Percentiles rank a stretch among this genome's conserved stretches.
phyloP scores from a whole-genome alignment of 2,329 filamentous ascomycete genomes.

The Pseudogymnoascus sp. region DNA sequence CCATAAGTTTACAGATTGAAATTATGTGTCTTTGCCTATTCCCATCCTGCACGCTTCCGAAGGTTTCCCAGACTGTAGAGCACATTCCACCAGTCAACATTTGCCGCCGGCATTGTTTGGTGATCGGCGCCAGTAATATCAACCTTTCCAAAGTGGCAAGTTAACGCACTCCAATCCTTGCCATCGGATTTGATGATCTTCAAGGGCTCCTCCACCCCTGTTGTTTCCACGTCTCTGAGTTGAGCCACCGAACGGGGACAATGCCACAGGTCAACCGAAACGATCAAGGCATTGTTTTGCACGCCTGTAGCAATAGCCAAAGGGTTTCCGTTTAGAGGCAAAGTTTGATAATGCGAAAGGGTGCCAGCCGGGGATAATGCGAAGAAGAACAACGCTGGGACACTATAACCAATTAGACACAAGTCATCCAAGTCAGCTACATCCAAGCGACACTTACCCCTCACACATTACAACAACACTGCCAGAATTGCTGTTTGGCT shows the following conservation, averaged over 20 bases:
- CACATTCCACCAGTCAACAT: conserved; percentile 31
- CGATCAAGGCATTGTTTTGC: conserved; percentile 29
- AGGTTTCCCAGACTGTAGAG: conserved; percentile 28
- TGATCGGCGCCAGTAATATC: conserved; percentile 15
- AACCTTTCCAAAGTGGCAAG: conserved; percentile 1
- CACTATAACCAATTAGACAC: conserved; percentile 28
- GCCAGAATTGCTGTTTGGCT: conserved; percentile 27
- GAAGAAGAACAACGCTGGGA: conserved; percentile 59
- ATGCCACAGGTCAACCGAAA: conserved; percentile 47
- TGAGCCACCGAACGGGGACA: conserved; percentile 39
- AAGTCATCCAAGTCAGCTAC: conserved; percentile 12
- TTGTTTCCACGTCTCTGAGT: conserved; percentile 16
- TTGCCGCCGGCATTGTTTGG: conserved; percentile 24
- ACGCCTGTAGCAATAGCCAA: conserved; percentile 22
- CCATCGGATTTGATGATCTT: conserved; percentile 1
- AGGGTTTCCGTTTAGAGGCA: conserved; percentile 55
- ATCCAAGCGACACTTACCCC: conserved; percentile 37
- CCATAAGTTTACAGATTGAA: neutral
- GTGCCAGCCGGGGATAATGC: conserved; percentile 40
- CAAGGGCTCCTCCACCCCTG: neutral
- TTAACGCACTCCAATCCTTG: conserved; percentile 12
- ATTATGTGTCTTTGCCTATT: neutral
- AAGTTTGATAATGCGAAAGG: conserved; percentile 40
- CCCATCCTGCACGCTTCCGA: conserved; percentile 26
- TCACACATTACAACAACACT: conserved; percentile 47